A percentile compares a stretch with the other conserved stretches of the same genome.
phyloP scores from a whole-genome alignment of 202 grass and related monocot species.

The Elaeis oleifera region DNA sequence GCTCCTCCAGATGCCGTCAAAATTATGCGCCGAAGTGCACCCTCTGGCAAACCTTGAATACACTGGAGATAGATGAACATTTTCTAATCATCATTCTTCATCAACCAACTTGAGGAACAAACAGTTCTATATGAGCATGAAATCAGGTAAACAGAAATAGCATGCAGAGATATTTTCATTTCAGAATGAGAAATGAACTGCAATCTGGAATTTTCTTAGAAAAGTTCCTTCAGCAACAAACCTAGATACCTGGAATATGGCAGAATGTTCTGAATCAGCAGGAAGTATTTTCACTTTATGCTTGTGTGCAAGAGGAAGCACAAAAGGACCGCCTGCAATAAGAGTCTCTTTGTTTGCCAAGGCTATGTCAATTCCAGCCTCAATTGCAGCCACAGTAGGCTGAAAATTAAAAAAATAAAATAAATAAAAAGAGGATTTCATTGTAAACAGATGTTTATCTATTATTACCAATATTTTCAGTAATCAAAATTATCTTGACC shows the following conservation, averaged over 20 bases:
- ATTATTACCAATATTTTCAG: too few relatives aligned
- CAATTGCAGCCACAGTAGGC: conserved; percentile 96
- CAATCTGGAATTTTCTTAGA: too few relatives aligned
- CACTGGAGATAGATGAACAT: conserved; percentile 36
- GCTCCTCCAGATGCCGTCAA: conserved; percentile 95
- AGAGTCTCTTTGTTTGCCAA: conserved; percentile 96
- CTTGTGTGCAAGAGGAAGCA: conserved; percentile 94
- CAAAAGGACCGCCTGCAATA: conserved; percentile 94
- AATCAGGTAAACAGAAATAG: not conserved
- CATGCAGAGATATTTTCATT: too few relatives aligned
- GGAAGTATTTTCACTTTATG: conserved; percentile 99
- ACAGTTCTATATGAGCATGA: too few relatives aligned
- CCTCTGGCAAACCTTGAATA: conserved; percentile 88
- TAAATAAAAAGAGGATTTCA: not conserved
- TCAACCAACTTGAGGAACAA: conserved; percentile 1
- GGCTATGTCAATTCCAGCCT: conserved; percentile 95
- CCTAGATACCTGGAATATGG: conserved; percentile 87
- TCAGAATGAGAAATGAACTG: too few relatives aligned
- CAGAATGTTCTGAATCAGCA: conserved; percentile 99
- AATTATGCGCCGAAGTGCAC: conserved; percentile 86
- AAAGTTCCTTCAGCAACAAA: not conserved
- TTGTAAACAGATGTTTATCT: too few relatives aligned
- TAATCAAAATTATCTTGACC: too few relatives aligned
- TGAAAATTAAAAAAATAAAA: conserved; percentile 17
- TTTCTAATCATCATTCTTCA: conserved; percentile 6